Conservation (phyloP, 1,139 yeast genomes). For the Candida pseudoviswanathii region DNA sequence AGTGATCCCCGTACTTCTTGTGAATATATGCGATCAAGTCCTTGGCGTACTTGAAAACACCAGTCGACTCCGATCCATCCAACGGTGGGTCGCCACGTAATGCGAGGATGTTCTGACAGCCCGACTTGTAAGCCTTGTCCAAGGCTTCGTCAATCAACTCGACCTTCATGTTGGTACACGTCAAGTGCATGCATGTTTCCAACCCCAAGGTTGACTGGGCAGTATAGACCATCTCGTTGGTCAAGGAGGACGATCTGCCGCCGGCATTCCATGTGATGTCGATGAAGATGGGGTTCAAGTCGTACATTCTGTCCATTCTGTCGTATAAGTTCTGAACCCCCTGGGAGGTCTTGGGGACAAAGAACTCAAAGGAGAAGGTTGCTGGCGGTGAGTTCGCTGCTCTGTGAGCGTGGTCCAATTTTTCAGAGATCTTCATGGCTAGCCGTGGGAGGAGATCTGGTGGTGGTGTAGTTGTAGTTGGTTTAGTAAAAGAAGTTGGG, state of each 20-base stretch:
- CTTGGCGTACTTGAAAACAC: slow-evolving; percentile 74
- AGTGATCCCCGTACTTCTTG: slow-evolving; percentile 70
- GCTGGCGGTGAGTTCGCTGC: slow-evolving; percentile 51
- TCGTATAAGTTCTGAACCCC: slow-evolving; percentile 96
- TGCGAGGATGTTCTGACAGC: slow-evolving; percentile 91
- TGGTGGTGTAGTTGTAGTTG: no score
- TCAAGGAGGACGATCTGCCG: slow-evolving; percentile 76
- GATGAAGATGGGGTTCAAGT: slow-evolving; percentile 84
- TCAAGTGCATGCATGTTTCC: slow-evolving; percentile 97
- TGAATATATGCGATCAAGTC: slow-evolving; percentile 83
- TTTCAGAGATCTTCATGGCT: slow-evolving; percentile 55
- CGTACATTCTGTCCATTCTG: slow-evolving; percentile 97
- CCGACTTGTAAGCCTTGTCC: slow-evolving; percentile 81
- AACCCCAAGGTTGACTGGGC: slow-evolving; percentile 91
- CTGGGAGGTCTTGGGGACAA: slow-evolving; percentile 96
- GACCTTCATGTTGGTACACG: slow-evolving; percentile 93
- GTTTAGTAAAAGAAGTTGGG: neutral
- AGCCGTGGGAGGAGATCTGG: neutral
- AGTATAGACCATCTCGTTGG: slow-evolving; percentile 90
- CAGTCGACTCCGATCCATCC: slow-evolving; percentile 66
- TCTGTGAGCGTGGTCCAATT: slow-evolving; percentile 50
- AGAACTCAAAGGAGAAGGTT: slow-evolving; percentile 93
- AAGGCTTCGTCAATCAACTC: slow-evolving; percentile 83
- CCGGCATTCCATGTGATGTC: slow-evolving; percentile 99
- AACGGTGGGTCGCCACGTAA: slow-evolving; percentile 84